These are phyloP conservation scores for Plasmodium fragile DNA, from an alignment of 169 alveolate genomes.

Conservation along the genomic window DNA sequence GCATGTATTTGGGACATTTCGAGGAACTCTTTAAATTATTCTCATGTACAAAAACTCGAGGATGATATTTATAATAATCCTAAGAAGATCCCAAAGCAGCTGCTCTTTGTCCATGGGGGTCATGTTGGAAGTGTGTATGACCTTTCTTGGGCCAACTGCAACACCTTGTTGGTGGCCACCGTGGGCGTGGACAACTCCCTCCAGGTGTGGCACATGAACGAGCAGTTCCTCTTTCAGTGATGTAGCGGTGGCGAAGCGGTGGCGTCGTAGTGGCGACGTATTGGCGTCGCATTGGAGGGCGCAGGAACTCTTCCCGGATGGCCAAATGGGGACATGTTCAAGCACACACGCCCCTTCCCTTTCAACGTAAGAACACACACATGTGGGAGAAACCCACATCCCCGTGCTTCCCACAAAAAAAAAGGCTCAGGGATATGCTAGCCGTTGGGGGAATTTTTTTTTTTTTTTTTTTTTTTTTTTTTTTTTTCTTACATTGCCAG, in stretches of 20 bases:
- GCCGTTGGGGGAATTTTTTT: neutral
- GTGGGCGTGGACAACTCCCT: constrained; percentile 68
- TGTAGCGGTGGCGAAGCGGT: neutral
- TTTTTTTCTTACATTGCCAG: neutral
- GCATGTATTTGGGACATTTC: constrained; percentile 84
- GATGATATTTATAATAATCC: constrained; percentile 62
- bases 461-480: too few relatives aligned
- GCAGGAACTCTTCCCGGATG: neutral
- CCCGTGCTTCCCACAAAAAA: neutral
- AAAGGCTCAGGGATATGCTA: neutral
- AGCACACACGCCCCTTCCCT: neutral
- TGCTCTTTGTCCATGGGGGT: constrained; percentile 83
- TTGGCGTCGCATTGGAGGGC: neutral
- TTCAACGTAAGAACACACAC: neutral
- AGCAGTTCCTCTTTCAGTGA: constrained; percentile 65
- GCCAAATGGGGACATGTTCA: neutral
- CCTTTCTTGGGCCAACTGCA: constrained; percentile 80
- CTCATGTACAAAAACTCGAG: constrained; percentile 28
- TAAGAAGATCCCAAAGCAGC: constrained; percentile 76
- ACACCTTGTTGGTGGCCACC: constrained; percentile 43
- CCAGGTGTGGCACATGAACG: constrained; percentile 73
- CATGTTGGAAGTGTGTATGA: constrained; percentile 84
- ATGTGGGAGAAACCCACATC: neutral
- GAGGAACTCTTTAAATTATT: constrained; percentile 20
- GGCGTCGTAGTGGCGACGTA: neutral